These are phyloP conservation scores for Phaffia rhodozyma DNA, from an alignment of 1,284 basidiomycete genomes.

Conservation along the genomic window DNA sequence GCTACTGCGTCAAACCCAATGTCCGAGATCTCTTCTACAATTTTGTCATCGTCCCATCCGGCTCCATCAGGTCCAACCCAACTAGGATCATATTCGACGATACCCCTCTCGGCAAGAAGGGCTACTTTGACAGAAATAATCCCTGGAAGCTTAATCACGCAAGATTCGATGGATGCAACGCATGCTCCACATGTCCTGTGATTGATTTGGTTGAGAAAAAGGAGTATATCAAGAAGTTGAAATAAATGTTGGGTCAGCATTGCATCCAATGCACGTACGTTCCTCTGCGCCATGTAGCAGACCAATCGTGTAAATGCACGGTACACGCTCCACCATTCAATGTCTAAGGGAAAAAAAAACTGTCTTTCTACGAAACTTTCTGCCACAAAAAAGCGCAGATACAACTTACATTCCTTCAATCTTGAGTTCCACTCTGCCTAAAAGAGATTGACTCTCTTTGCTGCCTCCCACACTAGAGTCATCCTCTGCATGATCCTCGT, in stretches of 20 bases:
- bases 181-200: conserved; percentile 37
- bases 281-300: neutral
- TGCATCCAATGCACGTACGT: no score
- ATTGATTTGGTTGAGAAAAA: neutral
- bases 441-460: no score
- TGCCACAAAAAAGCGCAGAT: neutral
- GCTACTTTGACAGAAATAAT: conserved; percentile 84
- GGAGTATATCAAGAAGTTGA: neutral
- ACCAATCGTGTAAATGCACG: neutral
- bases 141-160: conserved; percentile 70
- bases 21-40: conserved; percentile 79
- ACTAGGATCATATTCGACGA: conserved; percentile 73
- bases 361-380: neutral
- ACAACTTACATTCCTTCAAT: conserved; percentile 17
- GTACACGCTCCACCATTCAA: neutral
- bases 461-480: no score
- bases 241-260: neutral
- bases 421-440: conserved; percentile 7
- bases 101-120: conserved; percentile 80
- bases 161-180: conserved; percentile 70
- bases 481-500: no score
- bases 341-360: neutral
- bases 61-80: conserved; percentile 23
- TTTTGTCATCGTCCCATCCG: conserved; percentile 66
- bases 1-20: conserved; percentile 80